Evolutionary conservation across 2,329 filamentous ascomycete genomes (phyloP).

Genomic region (Rutstroemia sp.): DNA sequence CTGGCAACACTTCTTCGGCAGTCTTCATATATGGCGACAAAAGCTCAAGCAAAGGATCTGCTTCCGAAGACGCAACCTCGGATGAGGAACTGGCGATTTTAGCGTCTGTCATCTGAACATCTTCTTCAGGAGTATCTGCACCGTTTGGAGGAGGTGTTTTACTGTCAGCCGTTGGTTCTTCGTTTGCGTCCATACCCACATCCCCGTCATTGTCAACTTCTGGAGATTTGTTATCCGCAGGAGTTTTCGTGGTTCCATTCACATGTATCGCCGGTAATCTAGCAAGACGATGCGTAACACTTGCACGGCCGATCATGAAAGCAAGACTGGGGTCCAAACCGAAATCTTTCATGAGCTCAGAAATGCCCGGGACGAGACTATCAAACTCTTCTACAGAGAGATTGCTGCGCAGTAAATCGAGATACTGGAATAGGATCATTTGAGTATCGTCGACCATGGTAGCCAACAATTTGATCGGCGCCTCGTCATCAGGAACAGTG

Average conservation of each 20-base stretch:
- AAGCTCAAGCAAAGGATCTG: constrained; percentile 52
- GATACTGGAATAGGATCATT: constrained; percentile 75
- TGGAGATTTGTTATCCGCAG: constrained; percentile 1
- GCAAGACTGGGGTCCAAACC: constrained; percentile 74
- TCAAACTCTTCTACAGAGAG: constrained; percentile 72
- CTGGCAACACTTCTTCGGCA: constrained; percentile 53
- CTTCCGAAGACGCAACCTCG: constrained; percentile 36
- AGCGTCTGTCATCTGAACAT: constrained; percentile 35
- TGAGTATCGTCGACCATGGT: constrained; percentile 89
- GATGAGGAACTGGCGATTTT: constrained; percentile 21
- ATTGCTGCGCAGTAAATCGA: constrained; percentile 81
- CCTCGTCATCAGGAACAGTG: constrained; percentile 59
- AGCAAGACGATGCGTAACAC: constrained; percentile 58
- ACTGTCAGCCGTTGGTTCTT: constrained; percentile 8
- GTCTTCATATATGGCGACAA: constrained; percentile 68
- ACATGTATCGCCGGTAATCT: constrained; percentile 13
- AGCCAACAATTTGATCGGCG: constrained; percentile 82
- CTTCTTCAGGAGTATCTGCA: constrained; percentile 17
- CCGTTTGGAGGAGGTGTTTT: constrained; percentile 17
- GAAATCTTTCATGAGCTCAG: constrained; percentile 67
- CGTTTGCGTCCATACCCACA: constrained; percentile 26
- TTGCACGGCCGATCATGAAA: constrained; percentile 74
- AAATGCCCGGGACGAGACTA: constrained; percentile 64
- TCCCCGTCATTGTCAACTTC: constrained; percentile 50
- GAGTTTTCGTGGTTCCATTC: constrained; percentile 19